Conservation (phyloP, 2,329 filamentous ascomycete species). For the Penicillium palitans region DNA sequence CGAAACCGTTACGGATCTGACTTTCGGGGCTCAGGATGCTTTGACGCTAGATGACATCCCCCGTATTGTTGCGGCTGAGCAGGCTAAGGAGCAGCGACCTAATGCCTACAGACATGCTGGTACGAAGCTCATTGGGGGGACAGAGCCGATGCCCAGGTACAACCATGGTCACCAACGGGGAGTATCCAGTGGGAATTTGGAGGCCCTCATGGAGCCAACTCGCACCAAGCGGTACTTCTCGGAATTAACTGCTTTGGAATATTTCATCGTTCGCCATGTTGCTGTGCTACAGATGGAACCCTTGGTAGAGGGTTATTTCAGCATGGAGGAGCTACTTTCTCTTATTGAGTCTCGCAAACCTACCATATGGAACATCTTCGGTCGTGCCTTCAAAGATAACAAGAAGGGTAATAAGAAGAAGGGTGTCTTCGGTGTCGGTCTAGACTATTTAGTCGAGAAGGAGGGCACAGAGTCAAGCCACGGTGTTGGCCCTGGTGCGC, state of each 20-base stretch:
- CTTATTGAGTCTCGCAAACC: constrained; percentile 92
- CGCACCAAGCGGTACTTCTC: constrained; percentile 84
- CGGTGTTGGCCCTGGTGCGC: constrained; percentile 85
- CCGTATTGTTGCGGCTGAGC: constrained; percentile 90
- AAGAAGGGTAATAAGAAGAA: constrained; percentile 79
- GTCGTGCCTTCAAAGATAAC: constrained; percentile 84
- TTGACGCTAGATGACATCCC: constrained; percentile 95
- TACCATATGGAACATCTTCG: constrained; percentile 98
- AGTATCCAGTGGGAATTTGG: constrained; percentile 58
- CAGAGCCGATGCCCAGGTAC: constrained; percentile 63
- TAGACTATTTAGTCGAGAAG: constrained; percentile 86
- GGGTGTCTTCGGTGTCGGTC: constrained; percentile 84
- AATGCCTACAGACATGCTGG: constrained; percentile 75
- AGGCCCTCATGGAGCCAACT: constrained; percentile 54
- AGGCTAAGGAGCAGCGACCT: constrained; percentile 84
- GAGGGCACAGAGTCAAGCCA: constrained; percentile 98
- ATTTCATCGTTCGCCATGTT: constrained; percentile 94
- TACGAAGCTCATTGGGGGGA: constrained; percentile 63
- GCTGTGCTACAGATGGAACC: constrained; percentile 95
- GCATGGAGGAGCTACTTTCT: constrained; percentile 86
- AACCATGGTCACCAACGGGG: constrained; percentile 69
- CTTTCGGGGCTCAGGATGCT: constrained; percentile 86
- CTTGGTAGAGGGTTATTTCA: constrained; percentile 83
- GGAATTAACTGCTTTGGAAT: constrained; percentile 89
- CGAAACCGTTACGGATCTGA: constrained; percentile 72